Evolutionary conservation across 2,329 filamentous ascomycete genomes (phyloP).

Genomic region (Monilinia fructigena): DNA sequence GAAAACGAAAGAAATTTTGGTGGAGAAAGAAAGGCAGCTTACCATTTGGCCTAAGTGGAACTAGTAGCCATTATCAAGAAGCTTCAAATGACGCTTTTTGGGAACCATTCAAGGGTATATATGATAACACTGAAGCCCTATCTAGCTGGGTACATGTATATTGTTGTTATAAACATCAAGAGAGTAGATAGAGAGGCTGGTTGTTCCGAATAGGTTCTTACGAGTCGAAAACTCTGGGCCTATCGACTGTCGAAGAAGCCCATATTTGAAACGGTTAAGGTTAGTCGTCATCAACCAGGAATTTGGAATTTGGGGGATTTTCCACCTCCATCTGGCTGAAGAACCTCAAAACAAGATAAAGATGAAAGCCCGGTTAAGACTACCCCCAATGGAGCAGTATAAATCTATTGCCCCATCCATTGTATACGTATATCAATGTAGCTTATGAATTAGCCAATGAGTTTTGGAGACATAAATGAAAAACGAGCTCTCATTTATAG

Average conservation of each 20-base stretch:
- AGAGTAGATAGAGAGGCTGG: not conserved
- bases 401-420: not conserved
- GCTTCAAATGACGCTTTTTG: not conserved
- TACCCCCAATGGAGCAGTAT: not conserved
- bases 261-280: not conserved
- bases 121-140: not conserved
- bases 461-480: not conserved
- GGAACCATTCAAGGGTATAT: not conserved
- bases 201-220: not conserved
- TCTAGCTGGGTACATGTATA: not conserved
- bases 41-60: not conserved
- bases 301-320: not conserved
- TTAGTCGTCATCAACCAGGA: slow-evolving; percentile 4
- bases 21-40: not conserved
- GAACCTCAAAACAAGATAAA: not conserved
- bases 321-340: not conserved
- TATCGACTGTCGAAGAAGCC: not conserved
- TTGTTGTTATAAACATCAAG: not conserved
- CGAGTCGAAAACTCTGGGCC: not conserved
- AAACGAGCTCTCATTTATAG: too few species aligned
- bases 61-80: too few species aligned
- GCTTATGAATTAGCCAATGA: not conserved
- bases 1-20: not conserved
- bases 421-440: not conserved
- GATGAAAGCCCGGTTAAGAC: not conserved